These are phyloP conservation scores for Pseudotsuga menziesii DNA, from an alignment of 75 land plant species.

Conservation along the genomic window DNA sequence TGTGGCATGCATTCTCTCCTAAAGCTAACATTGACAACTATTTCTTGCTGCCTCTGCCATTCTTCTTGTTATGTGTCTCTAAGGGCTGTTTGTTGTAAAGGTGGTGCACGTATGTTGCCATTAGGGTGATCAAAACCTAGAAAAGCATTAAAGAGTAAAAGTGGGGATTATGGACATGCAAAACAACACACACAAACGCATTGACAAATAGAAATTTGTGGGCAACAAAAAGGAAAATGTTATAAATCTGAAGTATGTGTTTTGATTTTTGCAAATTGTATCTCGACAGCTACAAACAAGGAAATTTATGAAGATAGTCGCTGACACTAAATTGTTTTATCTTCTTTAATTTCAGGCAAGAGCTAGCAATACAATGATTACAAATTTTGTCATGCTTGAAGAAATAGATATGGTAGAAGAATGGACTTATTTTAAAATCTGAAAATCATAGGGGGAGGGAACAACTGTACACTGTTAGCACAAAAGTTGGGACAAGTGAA, in stretches of 20 bases:
- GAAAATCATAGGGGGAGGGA: background rate
- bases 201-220: background rate
- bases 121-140: background rate
- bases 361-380: background rate
- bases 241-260: too few species aligned
- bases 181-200: background rate
- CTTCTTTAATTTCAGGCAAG: too few species aligned
- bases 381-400: background rate
- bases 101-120: background rate
- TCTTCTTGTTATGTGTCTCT: background rate
- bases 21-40: background rate
- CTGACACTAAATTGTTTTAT: background rate
- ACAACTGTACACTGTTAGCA: background rate
- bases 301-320: background rate
- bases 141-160: background rate
- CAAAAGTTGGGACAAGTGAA: background rate
- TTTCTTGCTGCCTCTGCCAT: background rate
- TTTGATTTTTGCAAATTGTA: background rate
- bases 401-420: background rate
- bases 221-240: background rate
- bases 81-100: background rate
- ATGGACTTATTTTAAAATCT: background rate
- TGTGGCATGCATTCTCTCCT: background rate
- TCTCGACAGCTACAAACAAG: background rate
- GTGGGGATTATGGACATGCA: background rate